A percentile compares a stretch with the other conserved stretches of the same genome.
Evolutionary conservation across 2,329 filamentous ascomycete species (phyloP).

Genomic region (Metarhizium robertsii): DNA sequence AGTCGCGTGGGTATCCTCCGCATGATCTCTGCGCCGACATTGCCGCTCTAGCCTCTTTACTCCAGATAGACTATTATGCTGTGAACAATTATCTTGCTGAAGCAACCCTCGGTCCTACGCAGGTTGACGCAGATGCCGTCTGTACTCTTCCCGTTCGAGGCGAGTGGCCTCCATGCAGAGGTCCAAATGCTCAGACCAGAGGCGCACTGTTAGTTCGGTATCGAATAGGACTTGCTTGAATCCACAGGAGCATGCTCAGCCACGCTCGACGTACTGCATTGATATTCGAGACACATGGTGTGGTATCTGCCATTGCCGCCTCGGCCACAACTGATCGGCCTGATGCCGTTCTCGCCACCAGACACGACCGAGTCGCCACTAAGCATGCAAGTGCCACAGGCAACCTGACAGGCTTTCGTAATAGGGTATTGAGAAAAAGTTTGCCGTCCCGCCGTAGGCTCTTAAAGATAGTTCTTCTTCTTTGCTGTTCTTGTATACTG

Average conservation of each 20-base stretch:
- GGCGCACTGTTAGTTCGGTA: background rate
- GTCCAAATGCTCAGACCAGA: background rate
- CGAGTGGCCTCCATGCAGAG: background rate
- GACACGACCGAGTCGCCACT: background rate
- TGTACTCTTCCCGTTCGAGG: background rate
- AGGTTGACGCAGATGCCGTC: background rate
- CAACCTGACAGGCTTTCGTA: background rate
- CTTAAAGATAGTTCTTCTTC: constrained; percentile 59
- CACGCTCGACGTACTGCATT: background rate
- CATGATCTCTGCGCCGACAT: background rate
- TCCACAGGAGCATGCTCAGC: background rate
- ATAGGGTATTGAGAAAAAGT: background rate
- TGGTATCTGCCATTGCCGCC: background rate
- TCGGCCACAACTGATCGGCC: background rate
- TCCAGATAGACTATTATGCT: background rate
- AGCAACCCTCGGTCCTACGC: background rate
- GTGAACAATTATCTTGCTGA: background rate
- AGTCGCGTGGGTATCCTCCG: background rate
- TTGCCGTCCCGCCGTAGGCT: background rate
- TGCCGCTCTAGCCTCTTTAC: background rate
- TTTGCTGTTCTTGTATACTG: constrained; percentile 88
- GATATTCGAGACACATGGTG: background rate
- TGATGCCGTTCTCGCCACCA: background rate
- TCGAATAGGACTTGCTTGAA: background rate
- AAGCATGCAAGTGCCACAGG: background rate